Base-by-base conservation (phyloP, 768 basidiomycete species). In the Pisolithus microcarpus region DNA sequence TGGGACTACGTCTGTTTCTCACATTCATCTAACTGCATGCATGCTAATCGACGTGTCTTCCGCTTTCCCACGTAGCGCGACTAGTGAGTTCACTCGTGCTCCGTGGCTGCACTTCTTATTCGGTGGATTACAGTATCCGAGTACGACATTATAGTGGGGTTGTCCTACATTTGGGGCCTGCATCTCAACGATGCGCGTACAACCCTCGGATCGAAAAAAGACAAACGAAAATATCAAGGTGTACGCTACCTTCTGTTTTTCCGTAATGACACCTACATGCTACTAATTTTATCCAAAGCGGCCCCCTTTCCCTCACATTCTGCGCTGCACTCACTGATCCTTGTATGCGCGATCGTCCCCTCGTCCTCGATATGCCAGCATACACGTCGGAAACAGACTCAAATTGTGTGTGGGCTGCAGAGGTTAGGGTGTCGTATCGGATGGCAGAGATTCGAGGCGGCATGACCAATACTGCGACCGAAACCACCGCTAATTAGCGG, bases 171-270 rank as follows among this genome's bases (percentile, higher is more conserved):
- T 15, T 75, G 80, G 4, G 91, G 84, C 1, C 85, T 92, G 78
- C 91, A 94, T 59, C 62, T 92, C 43, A 94, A 94, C 61, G 91
- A 92, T 62, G 87, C 86, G 10, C 88, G 89, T 63, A 76, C 75
- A 7, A 71, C 69, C 1, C 71, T 80, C 11, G 77, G 73, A 3
- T 83, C 84, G 11, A 26, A 83, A 77, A 83, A 80, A 56, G 91
- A 93, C 58, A 69, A 87, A 37, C 91, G 82, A 91, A 64, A 92
- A 90, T 54, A 83, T 93, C 34, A 91, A 91, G 19, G 63, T 87
- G 85, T 88, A 60, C 55, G 85, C 75, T 16, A 19, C 38, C 13
- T 19, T 45, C 34, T 11, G 8, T 30, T 24, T 10, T 26, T 43
- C 36, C 26, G 26, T 26, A 26, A 16, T 23, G 19, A 39, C 8